Conservation (phyloP, 192 early-diverging fungal genomes). For the Gaertneriomyces sp. region DNA sequence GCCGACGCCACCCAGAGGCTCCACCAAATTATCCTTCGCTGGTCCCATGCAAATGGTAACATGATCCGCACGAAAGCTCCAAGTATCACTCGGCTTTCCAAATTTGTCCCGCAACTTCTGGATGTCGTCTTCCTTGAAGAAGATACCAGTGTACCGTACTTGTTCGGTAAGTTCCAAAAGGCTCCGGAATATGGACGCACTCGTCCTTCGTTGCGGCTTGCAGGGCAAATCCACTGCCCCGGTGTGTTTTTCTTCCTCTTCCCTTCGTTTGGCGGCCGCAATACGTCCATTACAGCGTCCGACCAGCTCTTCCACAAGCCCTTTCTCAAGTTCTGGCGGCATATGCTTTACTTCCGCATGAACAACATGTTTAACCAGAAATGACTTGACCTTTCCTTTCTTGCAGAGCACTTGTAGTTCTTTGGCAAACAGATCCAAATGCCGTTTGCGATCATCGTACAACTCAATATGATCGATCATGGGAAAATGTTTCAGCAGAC, state of each 20-base stretch:
- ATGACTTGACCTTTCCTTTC: slow-evolving; percentile 10
- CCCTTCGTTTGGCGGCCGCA: slow-evolving; percentile 19
- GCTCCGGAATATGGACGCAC: slow-evolving; percentile 36
- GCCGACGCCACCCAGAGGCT: slow-evolving; percentile 33
- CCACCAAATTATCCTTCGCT: slow-evolving; percentile 20
- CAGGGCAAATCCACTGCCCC: neutral
- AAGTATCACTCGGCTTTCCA: slow-evolving; percentile 18
- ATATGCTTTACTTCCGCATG: slow-evolving; percentile 32
- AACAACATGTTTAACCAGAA: slow-evolving; percentile 26
- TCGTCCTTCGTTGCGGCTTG: slow-evolving; percentile 6
- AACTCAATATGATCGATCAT: slow-evolving; percentile 33
- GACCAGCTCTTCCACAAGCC: slow-evolving; percentile 43
- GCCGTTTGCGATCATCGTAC: slow-evolving; percentile 45
- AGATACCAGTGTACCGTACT: slow-evolving; percentile 37
- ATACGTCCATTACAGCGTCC: slow-evolving; percentile 40
- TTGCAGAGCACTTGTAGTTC: slow-evolving; percentile 3
- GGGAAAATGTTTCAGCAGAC: slow-evolving; percentile 32
- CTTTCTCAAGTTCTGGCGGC: slow-evolving; percentile 30
- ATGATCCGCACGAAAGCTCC: slow-evolving; percentile 34
- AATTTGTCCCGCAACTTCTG: slow-evolving; percentile 12
- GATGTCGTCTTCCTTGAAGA: slow-evolving; percentile 21
- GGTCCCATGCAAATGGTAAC: slow-evolving; percentile 39
- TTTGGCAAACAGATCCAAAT: slow-evolving; percentile 39
- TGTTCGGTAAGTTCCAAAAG: slow-evolving; percentile 34
- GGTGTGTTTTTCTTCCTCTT: slow-evolving; percentile 2